Conservation (phyloP, 106 monocot genomes). For the Dioscorea dumetorum region DNA sequence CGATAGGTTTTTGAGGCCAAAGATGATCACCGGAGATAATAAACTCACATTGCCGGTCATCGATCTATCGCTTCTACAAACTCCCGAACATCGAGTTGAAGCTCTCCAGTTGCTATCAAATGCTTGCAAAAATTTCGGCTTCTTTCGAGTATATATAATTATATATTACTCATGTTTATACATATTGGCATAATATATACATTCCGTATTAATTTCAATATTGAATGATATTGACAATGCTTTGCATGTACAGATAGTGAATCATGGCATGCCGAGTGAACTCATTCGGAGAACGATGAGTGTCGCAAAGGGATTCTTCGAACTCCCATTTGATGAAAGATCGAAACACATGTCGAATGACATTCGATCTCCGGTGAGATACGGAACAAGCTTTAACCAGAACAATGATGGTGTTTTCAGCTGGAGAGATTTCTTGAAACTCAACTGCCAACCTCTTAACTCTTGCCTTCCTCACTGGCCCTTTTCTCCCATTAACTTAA, state of each 20-base stretch:
- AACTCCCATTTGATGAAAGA: slow-evolving; percentile 48
- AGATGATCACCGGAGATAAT: background rate
- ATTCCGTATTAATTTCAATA: no score
- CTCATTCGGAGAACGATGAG: slow-evolving; percentile 20
- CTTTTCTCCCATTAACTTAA: slow-evolving; percentile 51
- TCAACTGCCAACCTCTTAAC: slow-evolving; percentile 50
- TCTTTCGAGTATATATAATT: slow-evolving; percentile 62
- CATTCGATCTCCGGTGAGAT: slow-evolving; percentile 56
- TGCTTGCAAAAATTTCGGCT: slow-evolving; percentile 59
- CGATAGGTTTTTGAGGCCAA: slow-evolving; percentile 14
- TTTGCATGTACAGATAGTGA: slow-evolving; percentile 45
- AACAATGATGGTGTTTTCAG: slow-evolving; percentile 51
- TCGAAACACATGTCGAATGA: slow-evolving; percentile 57
- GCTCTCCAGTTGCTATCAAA: slow-evolving; percentile 20
- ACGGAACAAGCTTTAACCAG: slow-evolving; percentile 86
- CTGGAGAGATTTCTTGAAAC: slow-evolving; percentile 91
- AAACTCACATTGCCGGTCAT: slow-evolving; percentile 35
- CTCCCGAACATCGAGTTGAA: slow-evolving; percentile 3
- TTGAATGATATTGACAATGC: no score
- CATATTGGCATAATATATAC: no score
- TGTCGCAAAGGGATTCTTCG: slow-evolving; percentile 55
- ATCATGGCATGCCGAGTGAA: slow-evolving; percentile 51
- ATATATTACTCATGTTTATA: no score
- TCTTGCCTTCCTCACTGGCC: slow-evolving; percentile 45
- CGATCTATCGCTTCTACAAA: slow-evolving; percentile 28